A percentile compares a stretch with the other conserved stretches of the same genome.
phyloP scores from a whole-genome alignment of 2,329 filamentous ascomycete species.

The Cladosporium velox region DNA sequence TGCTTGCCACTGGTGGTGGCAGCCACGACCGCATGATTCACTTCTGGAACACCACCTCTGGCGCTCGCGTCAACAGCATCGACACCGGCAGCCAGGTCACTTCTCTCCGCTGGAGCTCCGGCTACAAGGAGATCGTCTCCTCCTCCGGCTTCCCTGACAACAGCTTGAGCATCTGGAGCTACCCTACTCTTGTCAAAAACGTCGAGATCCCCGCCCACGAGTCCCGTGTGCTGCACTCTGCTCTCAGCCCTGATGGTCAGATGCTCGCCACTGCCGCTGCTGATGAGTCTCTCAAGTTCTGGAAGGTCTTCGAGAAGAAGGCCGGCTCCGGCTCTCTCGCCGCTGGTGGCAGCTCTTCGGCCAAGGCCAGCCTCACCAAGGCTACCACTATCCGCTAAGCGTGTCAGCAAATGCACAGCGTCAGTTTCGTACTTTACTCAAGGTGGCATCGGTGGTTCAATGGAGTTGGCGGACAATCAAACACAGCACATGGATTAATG shows the following conservation, averaged over 20 bases:
- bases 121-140: conserved; percentile 97
- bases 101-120: conserved; percentile 91
- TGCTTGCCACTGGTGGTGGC: conserved; percentile 92
- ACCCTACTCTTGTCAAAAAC: conserved; percentile 94
- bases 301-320: conserved; percentile 99
- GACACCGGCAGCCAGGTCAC: conserved; percentile 98
- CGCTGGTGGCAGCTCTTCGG: conserved; percentile 68
- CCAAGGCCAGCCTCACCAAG: conserved; percentile 81
- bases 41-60: conserved; percentile 99
- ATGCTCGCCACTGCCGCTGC: conserved; percentile 95
- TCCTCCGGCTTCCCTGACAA: conserved; percentile 99
- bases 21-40: conserved; percentile 98
- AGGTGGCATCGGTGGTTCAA: neutral
- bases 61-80: conserved; percentile 97
- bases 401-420: neutral
- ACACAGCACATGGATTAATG: conserved; percentile 16
- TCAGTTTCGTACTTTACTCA: conserved; percentile 8
- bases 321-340: conserved; percentile 67
- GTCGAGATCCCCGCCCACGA: conserved; percentile 98
- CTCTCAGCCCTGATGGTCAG: conserved; percentile 94
- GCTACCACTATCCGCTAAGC: conserved; percentile 71
- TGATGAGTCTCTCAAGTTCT: conserved; percentile 98
- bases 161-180: conserved; percentile 98
- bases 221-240: conserved; percentile 93
- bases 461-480: neutral